These are phyloP conservation scores for Mortierella hygrophila DNA, from an alignment of 192 early-diverging fungal genomes.

Conservation along the genomic window DNA sequence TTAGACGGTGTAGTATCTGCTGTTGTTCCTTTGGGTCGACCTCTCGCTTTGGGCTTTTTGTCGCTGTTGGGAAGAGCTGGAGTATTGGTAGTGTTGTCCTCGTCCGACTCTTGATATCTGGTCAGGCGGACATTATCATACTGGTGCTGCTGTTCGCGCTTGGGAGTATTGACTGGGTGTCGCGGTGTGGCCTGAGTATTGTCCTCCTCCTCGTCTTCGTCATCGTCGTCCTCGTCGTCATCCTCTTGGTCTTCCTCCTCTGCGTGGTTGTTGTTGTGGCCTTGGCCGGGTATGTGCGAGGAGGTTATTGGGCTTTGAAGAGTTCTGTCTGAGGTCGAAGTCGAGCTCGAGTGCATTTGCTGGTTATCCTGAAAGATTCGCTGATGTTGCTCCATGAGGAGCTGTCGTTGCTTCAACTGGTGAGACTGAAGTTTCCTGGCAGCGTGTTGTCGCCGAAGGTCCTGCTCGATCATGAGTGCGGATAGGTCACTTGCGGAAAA, in stretches of 20 bases:
- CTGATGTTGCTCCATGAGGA: not conserved
- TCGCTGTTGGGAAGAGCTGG: not conserved
- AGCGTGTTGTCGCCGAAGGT: conserved; percentile 6
- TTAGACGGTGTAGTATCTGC: not conserved
- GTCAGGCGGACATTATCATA: not conserved
- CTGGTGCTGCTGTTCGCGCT: not conserved
- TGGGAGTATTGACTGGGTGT: not conserved
- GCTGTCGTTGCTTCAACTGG: not conserved
- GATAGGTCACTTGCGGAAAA: not conserved
- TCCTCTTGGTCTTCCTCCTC: not conserved
- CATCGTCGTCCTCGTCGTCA: not conserved
- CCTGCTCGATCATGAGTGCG: not conserved
- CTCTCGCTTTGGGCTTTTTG: not conserved
- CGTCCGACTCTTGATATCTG: not conserved
- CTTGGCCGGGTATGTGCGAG: conserved; percentile 1
- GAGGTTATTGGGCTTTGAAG: not conserved
- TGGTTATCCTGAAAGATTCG: not conserved
- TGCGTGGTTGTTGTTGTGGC: not conserved
- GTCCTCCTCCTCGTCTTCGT: not conserved
- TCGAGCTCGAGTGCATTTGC: not conserved
- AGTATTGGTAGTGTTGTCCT: not conserved
- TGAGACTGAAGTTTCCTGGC: not conserved
- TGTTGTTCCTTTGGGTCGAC: not conserved
- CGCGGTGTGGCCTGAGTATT: not conserved
- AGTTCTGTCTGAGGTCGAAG: not conserved